phyloP scores from a whole-genome alignment of 331 rosid species.

The Quercus lobata region DNA sequence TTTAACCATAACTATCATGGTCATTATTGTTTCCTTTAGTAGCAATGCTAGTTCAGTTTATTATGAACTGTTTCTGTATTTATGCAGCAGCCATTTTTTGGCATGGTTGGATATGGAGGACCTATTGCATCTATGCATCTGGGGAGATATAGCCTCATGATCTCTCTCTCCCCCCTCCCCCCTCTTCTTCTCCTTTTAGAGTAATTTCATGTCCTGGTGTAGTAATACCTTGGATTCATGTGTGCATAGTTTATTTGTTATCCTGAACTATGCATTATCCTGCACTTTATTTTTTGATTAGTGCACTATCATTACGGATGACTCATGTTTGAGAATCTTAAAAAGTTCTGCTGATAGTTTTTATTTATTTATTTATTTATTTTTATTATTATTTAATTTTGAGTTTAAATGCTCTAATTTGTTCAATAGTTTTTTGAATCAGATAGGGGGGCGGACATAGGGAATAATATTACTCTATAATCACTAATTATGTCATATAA shows the following conservation, averaged over 20 bases:
- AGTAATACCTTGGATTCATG: neutral
- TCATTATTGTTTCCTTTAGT: neutral
- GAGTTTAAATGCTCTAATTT: too few species aligned
- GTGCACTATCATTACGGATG: neutral
- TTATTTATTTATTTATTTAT: neutral
- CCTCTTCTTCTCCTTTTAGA: neutral
- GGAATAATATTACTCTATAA: neutral
- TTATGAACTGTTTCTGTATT: neutral
- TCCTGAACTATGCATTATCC: neutral
- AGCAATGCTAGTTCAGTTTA: neutral
- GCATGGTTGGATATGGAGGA: slow-evolving; percentile 76
- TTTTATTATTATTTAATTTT: neutral
- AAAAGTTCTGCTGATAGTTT: neutral
- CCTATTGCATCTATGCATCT: slow-evolving; percentile 62
- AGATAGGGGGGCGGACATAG: neutral
- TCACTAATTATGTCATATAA: neutral
- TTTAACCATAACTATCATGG: neutral
- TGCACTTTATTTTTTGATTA: neutral
- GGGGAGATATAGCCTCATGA: slow-evolving; percentile 39
- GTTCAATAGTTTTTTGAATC: neutral
- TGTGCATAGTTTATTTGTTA: neutral
- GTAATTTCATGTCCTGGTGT: neutral
- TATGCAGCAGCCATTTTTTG: slow-evolving; percentile 59
- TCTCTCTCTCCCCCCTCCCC: neutral
- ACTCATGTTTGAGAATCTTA: neutral